Conservation (phyloP, 2,329 filamentous ascomycete species). For the Fusarium sambucinum region DNA sequence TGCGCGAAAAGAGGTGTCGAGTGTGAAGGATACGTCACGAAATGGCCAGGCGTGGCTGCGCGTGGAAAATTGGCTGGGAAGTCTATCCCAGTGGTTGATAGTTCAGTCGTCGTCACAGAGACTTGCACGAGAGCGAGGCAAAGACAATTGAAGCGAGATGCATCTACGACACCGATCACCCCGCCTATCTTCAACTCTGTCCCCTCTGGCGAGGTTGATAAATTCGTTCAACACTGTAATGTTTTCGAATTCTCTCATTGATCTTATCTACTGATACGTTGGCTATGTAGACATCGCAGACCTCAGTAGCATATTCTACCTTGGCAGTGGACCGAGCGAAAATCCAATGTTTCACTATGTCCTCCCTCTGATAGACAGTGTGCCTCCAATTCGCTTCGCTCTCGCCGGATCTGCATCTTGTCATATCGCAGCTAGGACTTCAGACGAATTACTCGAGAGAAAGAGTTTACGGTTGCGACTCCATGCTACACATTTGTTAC, state of each 20-base stretch:
- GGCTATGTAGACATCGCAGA: conserved; percentile 1
- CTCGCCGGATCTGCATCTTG: conserved; percentile 21
- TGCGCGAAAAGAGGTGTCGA: conserved; percentile 1
- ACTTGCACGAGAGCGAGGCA: neutral
- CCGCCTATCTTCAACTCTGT: neutral
- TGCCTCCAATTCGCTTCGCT: conserved; percentile 16
- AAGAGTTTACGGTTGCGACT: conserved; percentile 20
- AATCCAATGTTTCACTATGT: conserved; percentile 30
- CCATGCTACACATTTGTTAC: conserved; percentile 4
- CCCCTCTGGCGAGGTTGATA: conserved; percentile 3
- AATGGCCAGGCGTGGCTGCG: conserved; percentile 13
- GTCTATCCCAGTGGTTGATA: conserved; percentile 8
- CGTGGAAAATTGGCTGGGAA: conserved; percentile 22
- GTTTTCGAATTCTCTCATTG: neutral
- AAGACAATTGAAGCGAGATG: neutral
- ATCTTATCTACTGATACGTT: neutral
- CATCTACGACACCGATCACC: too few relatives aligned
- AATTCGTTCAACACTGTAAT: conserved; percentile 11
- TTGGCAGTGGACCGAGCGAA: conserved; percentile 13
- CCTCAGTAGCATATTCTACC: conserved; percentile 20
- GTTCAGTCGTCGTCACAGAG: neutral
- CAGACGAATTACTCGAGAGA: neutral
- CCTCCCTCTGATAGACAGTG: conserved; percentile 10
- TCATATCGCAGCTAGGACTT: conserved; percentile 19
- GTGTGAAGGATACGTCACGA: conserved; percentile 25